Base-by-base conservation (phyloP, 495 filamentous ascomycete genomes). In the Trichoderma asperelloides region DNA sequence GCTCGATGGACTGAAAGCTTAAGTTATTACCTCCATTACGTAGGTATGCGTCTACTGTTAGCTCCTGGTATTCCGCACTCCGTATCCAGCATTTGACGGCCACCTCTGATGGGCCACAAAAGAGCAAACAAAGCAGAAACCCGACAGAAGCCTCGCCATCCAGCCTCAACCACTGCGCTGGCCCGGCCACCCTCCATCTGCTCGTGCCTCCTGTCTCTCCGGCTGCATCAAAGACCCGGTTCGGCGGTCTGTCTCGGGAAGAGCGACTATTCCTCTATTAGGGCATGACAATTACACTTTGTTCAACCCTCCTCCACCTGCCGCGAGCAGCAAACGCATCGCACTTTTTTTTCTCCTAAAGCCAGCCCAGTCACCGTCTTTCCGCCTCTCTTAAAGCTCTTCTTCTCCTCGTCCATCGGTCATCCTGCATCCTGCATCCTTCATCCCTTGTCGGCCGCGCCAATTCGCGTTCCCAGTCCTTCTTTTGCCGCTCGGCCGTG, bases 291-390 rank as follows among this genome's bases (percentile, higher is more conserved):
- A 60, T 60, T 51, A 23, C 47, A 60, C 25, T 60, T 30, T 60
- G 27, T 30, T 30, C 55, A 30, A 60, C 55, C 55, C 55, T 60
- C 55, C 49, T 21, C 55, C 47, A 51, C 47, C 47, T 51, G 27
- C 55, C 55, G 55, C 55, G 55, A 60, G 27, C 55, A 60, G 55
- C 55, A 60, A 60, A 60, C 55, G 25, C 55, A 60, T 60, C 55
- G 55, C 55, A 60, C 55, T 60, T 60, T 60, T 60, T 60, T 60
- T 60, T 60, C 55, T 45, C 41, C 41, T 60, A 60, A 27, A 28
- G 28, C 25, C 25, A 60, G 55, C 55, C 55, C 55, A 30, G 55
- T 30, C 55, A 51, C 55, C 55, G 55, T 60, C 27, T 60, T 60
- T 60, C 55, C 27, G 5, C 28, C 55, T 60, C 25, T 30, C 25